These are phyloP conservation scores for Agaricales sp. DNA, from an alignment of 1,284 basidiomycete species.

Conservation along the genomic window DNA sequence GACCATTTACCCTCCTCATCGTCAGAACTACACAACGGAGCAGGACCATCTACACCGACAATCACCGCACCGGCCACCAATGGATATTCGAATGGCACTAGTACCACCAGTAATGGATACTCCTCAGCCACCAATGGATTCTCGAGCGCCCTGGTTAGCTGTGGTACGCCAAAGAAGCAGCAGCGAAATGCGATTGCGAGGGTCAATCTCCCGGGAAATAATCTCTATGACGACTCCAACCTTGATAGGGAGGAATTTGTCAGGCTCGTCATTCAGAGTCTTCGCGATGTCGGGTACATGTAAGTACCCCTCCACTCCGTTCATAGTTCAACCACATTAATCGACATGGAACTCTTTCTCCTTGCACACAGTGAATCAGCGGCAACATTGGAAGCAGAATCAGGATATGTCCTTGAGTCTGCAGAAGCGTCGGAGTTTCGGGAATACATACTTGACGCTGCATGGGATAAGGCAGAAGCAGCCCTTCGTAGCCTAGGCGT, in stretches of 20 bases:
- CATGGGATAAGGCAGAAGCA: slow-evolving; percentile 77
- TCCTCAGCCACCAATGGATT: slow-evolving; percentile 16
- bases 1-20: neutral
- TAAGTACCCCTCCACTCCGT: slow-evolving; percentile 30
- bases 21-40: too few relatives aligned
- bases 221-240: slow-evolving; percentile 64
- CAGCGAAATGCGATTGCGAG: slow-evolving; percentile 10
- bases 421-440: slow-evolving; percentile 76
- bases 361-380: slow-evolving; percentile 67
- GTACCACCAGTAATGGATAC: too few relatives aligned
- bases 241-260: slow-evolving; percentile 89
- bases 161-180: neutral
- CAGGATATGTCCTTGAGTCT: slow-evolving; percentile 82
- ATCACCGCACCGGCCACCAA: neutral
- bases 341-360: slow-evolving; percentile 8
- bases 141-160: neutral
- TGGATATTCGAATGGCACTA: neutral
- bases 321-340: neutral
- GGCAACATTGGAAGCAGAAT: slow-evolving; percentile 82
- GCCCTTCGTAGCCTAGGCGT: slow-evolving; percentile 64
- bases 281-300: slow-evolving; percentile 90
- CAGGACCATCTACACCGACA: neutral
- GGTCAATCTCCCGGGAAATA: slow-evolving; percentile 58
- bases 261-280: slow-evolving; percentile 80
- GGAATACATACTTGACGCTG: slow-evolving; percentile 71